These are phyloP conservation scores for Populus hybrid DNA, from an alignment of 441 rosid species.

Conservation along the genomic window DNA sequence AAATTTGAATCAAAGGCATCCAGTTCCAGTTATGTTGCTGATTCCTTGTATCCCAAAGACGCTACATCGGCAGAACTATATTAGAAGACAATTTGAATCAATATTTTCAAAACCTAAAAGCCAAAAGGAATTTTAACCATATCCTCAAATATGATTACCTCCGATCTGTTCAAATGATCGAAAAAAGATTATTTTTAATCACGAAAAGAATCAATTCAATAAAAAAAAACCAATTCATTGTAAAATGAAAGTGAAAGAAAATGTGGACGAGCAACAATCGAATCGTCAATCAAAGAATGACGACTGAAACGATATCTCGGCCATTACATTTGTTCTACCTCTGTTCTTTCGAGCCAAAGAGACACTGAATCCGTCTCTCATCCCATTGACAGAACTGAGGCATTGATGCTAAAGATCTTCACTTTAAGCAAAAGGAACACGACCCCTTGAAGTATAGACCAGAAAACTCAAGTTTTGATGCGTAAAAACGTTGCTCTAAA, in stretches of 20 bases:
- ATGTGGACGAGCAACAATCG: conserved; percentile 84
- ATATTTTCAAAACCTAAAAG: too few relatives aligned
- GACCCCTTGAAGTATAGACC: not conserved
- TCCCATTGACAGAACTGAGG: conserved; percentile 21
- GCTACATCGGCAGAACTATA: too few relatives aligned
- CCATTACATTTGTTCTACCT: conserved; percentile 43
- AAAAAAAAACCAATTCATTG: not conserved
- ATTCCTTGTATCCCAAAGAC: too few relatives aligned
- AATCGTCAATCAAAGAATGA: conserved; percentile 51
- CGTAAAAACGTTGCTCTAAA: not conserved
- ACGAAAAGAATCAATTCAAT: not conserved
- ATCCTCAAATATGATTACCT: not conserved
- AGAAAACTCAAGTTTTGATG: not conserved
- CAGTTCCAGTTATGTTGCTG: too few relatives aligned
- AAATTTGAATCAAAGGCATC: too few relatives aligned
- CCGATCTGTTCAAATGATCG: not conserved
- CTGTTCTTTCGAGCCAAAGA: conserved; percentile 28
- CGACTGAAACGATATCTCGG: conserved; percentile 95
- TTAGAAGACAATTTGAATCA: too few relatives aligned
- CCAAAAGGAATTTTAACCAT: not conserved
- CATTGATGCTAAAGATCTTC: not conserved
- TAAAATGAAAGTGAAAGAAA: not conserved
- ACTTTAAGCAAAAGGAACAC: not conserved
- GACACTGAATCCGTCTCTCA: conserved; percentile 28
- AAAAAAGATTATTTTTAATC: not conserved